Percentiles rank a stretch among this genome's conserved stretches.
phyloP scores from a whole-genome alignment of 306 rosid genomes.

The Sicyos baderoa region DNA sequence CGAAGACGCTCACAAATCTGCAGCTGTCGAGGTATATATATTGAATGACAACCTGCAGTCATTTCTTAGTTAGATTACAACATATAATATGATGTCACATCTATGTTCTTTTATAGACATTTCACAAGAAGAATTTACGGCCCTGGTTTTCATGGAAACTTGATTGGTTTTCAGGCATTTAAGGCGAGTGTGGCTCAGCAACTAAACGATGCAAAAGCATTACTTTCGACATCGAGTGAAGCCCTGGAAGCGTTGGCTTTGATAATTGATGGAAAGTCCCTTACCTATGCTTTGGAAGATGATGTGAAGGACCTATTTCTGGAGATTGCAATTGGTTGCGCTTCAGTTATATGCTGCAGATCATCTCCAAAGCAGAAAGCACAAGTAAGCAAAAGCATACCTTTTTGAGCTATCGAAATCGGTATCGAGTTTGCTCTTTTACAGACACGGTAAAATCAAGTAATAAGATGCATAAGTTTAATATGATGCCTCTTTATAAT shows the following conservation, averaged over 20 bases:
- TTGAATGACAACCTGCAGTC: too few species aligned
- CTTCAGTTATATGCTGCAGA: slow-evolving; percentile 96
- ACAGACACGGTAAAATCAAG: not conserved
- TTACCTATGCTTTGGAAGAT: slow-evolving; percentile 66
- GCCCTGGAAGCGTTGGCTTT: slow-evolving; percentile 66
- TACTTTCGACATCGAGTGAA: slow-evolving; percentile 32
- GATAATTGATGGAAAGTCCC: slow-evolving; percentile 95
- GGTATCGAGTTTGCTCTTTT: not conserved
- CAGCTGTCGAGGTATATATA: slow-evolving; percentile 42
- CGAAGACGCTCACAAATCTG: slow-evolving; percentile 44
- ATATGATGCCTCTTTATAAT: not conserved
- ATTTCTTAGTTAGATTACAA: too few species aligned
- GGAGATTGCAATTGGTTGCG: slow-evolving; percentile 85
- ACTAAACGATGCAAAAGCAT: slow-evolving; percentile 47
- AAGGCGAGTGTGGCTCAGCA: slow-evolving; percentile 62
- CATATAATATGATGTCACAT: too few species aligned
- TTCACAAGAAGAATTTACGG: too few species aligned
- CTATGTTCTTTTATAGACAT: too few species aligned
- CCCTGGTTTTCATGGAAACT: too few species aligned
- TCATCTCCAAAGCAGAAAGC: slow-evolving; percentile 99
- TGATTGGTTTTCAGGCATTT: slow-evolving; percentile 46
- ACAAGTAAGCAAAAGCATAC: slow-evolving; percentile 43
- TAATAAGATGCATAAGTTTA: not conserved
- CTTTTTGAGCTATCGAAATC: not conserved
- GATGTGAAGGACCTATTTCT: slow-evolving; percentile 74